Conservation (phyloP, 129 eudicot genomes). For the Flaveria robusta region DNA sequence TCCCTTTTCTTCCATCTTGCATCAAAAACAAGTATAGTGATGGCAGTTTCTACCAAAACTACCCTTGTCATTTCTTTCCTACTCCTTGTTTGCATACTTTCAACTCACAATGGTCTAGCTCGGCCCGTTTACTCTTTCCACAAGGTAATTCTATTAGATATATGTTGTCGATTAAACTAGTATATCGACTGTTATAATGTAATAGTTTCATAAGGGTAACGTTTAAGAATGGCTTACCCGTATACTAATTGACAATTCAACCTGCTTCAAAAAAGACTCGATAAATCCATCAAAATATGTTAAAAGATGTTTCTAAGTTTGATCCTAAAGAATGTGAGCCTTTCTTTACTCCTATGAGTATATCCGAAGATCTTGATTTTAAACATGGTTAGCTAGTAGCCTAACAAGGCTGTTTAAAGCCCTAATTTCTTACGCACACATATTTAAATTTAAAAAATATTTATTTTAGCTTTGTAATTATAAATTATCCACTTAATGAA, state of each 20-base stretch:
- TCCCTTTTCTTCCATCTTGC: constrained; percentile 26
- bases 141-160: constrained; percentile 32
- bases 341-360: too few species aligned
- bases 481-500: too few species aligned
- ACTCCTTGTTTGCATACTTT: constrained; percentile 35
- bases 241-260: neutral
- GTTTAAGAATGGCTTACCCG: neutral
- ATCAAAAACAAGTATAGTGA: constrained; percentile 29
- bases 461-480: too few species aligned
- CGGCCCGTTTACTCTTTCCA: constrained; percentile 30
- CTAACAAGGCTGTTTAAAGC: too few species aligned
- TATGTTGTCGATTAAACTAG: neutral
- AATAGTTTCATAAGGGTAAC: neutral
- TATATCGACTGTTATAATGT: constrained; percentile 3
- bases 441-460: too few species aligned
- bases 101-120: constrained; percentile 41
- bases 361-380: neutral
- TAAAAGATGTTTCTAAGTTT: too few species aligned
- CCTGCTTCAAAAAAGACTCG: neutral
- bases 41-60: constrained; percentile 46
- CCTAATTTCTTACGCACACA: too few species aligned
- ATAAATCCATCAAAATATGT: neutral
- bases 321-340: too few species aligned
- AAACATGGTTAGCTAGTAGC: neutral
- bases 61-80: constrained; percentile 45